Evolutionary conservation across 2,329 filamentous ascomycete species (phyloP), one percentile per base, ranked within the genome.

Genomic region (Ophiognomonia clavigignenti-juglandacearum): DNA sequence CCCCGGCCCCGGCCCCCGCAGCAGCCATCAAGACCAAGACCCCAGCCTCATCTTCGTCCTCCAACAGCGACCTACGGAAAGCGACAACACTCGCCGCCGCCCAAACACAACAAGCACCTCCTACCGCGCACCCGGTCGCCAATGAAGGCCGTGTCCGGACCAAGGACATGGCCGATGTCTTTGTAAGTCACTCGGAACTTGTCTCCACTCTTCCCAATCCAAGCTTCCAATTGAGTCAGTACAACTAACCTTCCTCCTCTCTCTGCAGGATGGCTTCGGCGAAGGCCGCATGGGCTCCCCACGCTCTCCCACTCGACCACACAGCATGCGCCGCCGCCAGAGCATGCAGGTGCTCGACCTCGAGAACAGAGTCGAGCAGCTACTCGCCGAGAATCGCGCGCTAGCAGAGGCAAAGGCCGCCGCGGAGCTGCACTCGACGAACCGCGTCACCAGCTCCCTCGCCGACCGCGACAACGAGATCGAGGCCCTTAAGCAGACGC

Each of bases 321-420:
- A 91, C 62, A 96, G 90, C 74, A 87, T 98, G 80, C 91, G 92
- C 59, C 91, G 92, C 64, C 88, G 92, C 63, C 93, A 96, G 69
- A 97, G 92, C 76, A 92, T 97, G 84, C 92, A 97, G 70, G 83
- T 92, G 45, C 83, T 97, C 52, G 92, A 98, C 60, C 83, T 98
- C 62, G 90, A 97, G 72, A 76, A 80, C 51, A 82, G 80, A 60
- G 78, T 98, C 58, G 89, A 96, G 57, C 85, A 92, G 65, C 75
- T 98, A 54, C 74, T 86, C 34, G 82, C 85, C 19, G 92, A 98
- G 64, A 97, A 97, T 62, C 83, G 85, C 47, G 72, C 82, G 53
- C 81, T 98, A 23, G 76, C 81, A 57, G 85, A 91, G 40, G 85
- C 87, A 38, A 85, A 85, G 57, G 67, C 76, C 44, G 78, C 80